Evolutionary conservation across 2,329 filamentous ascomycete genomes (phyloP).

Genomic region (Colletotrichum sp.): DNA sequence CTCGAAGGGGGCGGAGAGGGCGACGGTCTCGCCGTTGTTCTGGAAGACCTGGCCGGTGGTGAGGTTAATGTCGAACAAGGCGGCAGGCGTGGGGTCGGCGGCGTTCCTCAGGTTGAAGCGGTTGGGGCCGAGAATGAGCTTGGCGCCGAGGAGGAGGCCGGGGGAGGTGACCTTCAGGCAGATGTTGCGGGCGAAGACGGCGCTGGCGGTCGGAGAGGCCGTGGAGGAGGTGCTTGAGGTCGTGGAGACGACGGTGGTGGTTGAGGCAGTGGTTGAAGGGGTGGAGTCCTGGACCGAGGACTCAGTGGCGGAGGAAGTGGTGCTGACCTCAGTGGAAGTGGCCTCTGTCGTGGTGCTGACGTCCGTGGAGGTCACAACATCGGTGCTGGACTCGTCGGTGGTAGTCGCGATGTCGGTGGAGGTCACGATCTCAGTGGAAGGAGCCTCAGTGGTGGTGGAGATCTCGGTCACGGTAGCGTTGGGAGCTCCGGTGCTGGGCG

Average conservation of each 20-base stretch:
- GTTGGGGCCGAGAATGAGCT: neutral
- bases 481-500: too few relatives aligned
- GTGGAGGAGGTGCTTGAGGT: neutral
- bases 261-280: neutral
- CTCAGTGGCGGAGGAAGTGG: neutral
- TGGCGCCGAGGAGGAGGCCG: too few relatives aligned
- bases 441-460: too few relatives aligned
- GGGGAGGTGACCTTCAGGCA: neutral
- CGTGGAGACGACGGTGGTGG: neutral
- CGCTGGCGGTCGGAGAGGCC: neutral
- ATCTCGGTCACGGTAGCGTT: too few relatives aligned
- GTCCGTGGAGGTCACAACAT: neutral
- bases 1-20: neutral
- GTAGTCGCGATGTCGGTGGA: neutral
- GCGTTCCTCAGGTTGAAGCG: neutral
- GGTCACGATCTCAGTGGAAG: neutral
- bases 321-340: neutral
- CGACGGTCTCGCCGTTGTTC: neutral
- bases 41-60: slow-evolving; percentile 7
- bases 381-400: neutral
- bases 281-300: neutral
- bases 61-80: slow-evolving; percentile 14
- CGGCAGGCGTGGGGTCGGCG: neutral
- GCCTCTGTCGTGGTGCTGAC: neutral
- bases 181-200: slow-evolving; percentile 7